These are phyloP conservation scores for Selaginella tamariscina DNA, from an alignment of 75 land plant genomes.

Conservation along the genomic window DNA sequence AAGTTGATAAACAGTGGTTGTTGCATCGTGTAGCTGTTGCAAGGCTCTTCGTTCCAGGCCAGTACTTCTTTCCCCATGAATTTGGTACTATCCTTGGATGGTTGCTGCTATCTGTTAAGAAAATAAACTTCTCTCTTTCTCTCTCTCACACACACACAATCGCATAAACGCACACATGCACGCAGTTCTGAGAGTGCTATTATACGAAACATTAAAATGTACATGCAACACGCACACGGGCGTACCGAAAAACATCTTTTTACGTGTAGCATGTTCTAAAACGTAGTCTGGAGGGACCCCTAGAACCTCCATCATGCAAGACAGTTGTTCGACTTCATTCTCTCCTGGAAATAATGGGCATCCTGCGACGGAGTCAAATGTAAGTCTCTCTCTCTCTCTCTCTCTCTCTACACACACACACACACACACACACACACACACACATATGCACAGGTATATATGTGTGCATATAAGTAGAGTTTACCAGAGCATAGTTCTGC, in stretches of 20 bases:
- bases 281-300: slow-evolving; percentile 21
- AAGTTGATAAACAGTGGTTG: slow-evolving; percentile 27
- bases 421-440: not conserved
- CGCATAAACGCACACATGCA: too few relatives aligned
- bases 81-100: slow-evolving; percentile 32
- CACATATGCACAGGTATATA: not conserved
- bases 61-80: slow-evolving; percentile 35
- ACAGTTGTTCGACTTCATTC: slow-evolving; percentile 31
- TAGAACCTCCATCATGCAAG: slow-evolving; percentile 32
- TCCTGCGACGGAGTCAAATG: too few relatives aligned
- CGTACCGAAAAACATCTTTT: slow-evolving; percentile 36
- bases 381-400: too few relatives aligned
- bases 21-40: slow-evolving; percentile 21
- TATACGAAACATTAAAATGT: not conserved
- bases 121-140: too few relatives aligned
- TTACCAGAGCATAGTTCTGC: slow-evolving; percentile 31
- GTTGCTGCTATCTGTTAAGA: slow-evolving; percentile 23
- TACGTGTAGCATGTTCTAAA: slow-evolving; percentile 27
- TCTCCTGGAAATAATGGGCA: slow-evolving; percentile 34
- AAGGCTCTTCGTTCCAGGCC: slow-evolving; percentile 28
- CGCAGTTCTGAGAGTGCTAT: too few relatives aligned
- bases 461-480: too few relatives aligned
- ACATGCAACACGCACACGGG: not conserved
- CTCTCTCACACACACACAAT: too few relatives aligned
- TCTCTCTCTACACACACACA: too few relatives aligned